Conservation (phyloP, 108 stramenopile genomes). For the Stephanodiscus triporus region DNA sequence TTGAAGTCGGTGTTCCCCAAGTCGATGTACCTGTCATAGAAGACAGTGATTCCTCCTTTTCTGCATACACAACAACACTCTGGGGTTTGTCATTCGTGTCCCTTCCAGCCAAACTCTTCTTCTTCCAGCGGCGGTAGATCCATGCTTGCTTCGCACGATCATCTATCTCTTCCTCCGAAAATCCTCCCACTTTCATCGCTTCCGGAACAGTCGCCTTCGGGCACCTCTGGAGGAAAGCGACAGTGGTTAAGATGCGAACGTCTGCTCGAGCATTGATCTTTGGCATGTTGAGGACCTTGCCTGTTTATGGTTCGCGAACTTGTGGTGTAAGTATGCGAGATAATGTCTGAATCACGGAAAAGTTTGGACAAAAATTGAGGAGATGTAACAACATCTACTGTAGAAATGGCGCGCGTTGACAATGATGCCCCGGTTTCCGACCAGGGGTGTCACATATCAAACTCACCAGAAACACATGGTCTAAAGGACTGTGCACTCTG, state of each 20-base stretch:
- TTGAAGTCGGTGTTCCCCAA: background rate
- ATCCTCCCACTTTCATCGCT: background rate
- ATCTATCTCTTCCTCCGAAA: background rate
- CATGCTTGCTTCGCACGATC: background rate
- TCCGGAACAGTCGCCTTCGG: background rate
- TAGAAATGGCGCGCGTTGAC: too few relatives aligned
- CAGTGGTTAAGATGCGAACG: background rate
- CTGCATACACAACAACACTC: background rate
- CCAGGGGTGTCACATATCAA: too few relatives aligned
- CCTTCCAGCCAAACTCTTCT: background rate
- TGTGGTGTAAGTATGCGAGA: too few relatives aligned
- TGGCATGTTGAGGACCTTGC: slow-evolving; percentile 4
- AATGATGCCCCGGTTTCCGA: too few relatives aligned
- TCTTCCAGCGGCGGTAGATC: slow-evolving; percentile 1
- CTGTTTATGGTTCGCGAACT: too few relatives aligned
- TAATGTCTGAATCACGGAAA: too few relatives aligned
- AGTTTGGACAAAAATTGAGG: too few relatives aligned
- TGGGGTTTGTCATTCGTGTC: background rate
- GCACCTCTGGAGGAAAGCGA: background rate
- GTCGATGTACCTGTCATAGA: background rate
- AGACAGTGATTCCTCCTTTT: background rate
- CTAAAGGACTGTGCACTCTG: too few relatives aligned
- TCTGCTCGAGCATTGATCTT: background rate
- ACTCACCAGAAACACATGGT: too few relatives aligned
- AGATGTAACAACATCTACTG: too few relatives aligned